Base-by-base conservation (phyloP, 768 basidiomycete species). In the Peribolospora baueri region DNA sequence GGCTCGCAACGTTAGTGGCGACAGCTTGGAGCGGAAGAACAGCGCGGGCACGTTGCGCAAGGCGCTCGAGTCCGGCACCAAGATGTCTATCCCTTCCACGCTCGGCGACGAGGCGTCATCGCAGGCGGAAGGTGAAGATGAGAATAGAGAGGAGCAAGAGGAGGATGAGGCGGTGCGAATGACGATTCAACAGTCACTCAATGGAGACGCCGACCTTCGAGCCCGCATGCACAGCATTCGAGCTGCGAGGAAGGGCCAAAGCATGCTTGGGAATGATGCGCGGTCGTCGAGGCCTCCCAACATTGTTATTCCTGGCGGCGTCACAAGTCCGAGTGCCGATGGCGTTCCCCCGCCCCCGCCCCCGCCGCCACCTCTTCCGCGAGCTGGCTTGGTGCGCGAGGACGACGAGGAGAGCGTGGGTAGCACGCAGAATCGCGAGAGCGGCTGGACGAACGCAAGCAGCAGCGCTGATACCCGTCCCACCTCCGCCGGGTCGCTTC, bases 1-100 rank as follows among this genome's bases (percentile, higher is more conserved):
- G 25, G 25, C 25, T 25, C 25, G 25, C 25, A 25, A 25, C 25
- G 25, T 25, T 25, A 25, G 25, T 25, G 25, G 25, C 25, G 25
- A 40, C 14, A 25, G 14, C 14, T 50, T 42, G 51, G 43, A n/a
- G 47, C 54, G 43, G 60, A 62, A 57, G 54, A 55, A 41, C 56
- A 61, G 46, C 57, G 62, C 36, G 61, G 58, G 5, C 61, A 62
- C 5, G 61, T 25, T 25, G 25, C 25, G 25, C 25, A 25, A 63
- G 51, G 60, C 63, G 72, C 74, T 52, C 42, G 62, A 61, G 47
- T 58, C 63, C 11, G 48, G 59, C 71, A 72, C 63, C 45, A 61
- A 64, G 9, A 61, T 60, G 46, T 64, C 60, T 47, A 53, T 61
- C 42, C 48, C 56, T 48, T 5, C 60, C 62, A 5, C 46, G 57